These are phyloP conservation scores for Chrysoporthe puriensis DNA, from an alignment of 2,329 filamentous ascomycete species.

Conservation along the genomic window DNA sequence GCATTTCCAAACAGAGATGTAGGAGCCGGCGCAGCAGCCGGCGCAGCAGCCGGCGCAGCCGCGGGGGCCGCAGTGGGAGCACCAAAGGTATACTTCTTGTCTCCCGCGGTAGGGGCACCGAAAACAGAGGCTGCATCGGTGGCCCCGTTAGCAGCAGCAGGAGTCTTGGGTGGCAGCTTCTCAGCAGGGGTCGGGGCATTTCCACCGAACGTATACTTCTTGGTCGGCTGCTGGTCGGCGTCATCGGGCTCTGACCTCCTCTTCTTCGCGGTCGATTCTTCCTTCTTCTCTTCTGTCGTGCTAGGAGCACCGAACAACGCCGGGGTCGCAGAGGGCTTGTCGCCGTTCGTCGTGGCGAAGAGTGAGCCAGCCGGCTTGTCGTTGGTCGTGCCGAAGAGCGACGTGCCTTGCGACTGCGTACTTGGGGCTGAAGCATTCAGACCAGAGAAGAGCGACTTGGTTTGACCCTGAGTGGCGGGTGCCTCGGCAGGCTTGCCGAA, in stretches of 20 bases:
- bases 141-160: constrained; percentile 28
- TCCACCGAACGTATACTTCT: constrained; percentile 26
- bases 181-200: constrained; percentile 21
- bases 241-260: constrained; percentile 23
- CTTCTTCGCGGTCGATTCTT: constrained; percentile 24
- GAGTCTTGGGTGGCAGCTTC: constrained; percentile 28
- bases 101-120: constrained; percentile 19
- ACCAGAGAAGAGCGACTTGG: constrained; percentile 41
- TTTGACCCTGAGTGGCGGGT: constrained; percentile 34
- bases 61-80: constrained; percentile 15
- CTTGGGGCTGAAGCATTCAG: constrained; percentile 14
- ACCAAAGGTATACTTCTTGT: constrained; percentile 27
- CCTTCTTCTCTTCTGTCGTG: constrained; percentile 22
- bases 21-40: constrained; percentile 23
- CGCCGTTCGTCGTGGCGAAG: constrained; percentile 20
- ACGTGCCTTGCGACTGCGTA: constrained; percentile 35
- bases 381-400: constrained; percentile 30
- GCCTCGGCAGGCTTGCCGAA: constrained; percentile 39
- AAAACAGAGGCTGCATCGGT: constrained; percentile 28
- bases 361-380: constrained; percentile 26
- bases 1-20: constrained; percentile 21
- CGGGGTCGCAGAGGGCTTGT: constrained; percentile 21
- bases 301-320: constrained; percentile 23
- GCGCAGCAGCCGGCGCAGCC: constrained; percentile 30
- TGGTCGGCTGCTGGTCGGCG: constrained; percentile 17